These are phyloP conservation scores for Eimeria tenella DNA, from an alignment of 169 alveolate genomes.

Conservation along the genomic window DNA sequence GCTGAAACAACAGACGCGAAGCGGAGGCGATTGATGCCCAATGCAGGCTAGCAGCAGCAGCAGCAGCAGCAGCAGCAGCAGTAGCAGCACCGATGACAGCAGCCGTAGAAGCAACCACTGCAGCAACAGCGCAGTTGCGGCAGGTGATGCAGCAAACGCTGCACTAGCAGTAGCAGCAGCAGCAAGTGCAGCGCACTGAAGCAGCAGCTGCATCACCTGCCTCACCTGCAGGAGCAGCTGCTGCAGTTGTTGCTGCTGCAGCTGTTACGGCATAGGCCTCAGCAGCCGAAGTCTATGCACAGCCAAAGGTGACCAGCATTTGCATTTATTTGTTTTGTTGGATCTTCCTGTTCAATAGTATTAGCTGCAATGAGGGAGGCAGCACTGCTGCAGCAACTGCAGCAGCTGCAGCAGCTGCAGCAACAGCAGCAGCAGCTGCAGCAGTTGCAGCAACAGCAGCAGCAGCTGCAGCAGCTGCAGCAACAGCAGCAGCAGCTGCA, in stretches of 20 bases:
- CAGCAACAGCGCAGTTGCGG: background rate
- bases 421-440: background rate
- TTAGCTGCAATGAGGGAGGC: background rate
- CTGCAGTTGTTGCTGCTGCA: background rate
- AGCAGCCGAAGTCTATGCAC: background rate
- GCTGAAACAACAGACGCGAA: background rate
- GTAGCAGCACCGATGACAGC: background rate
- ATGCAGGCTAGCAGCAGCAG: conserved; percentile 17
- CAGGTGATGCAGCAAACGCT: background rate
- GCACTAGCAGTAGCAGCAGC: conserved; percentile 5
- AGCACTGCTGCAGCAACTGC: conserved; percentile 26
- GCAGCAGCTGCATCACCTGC: background rate
- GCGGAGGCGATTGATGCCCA: background rate
- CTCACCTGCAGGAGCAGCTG: background rate
- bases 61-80: conserved; percentile 16
- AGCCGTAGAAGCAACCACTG: background rate
- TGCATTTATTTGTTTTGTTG: no score
- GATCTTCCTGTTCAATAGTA: no score
- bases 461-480: background rate
- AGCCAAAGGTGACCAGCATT: no score
- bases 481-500: background rate
- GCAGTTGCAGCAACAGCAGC: background rate
- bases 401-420: background rate
- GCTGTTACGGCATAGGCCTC: background rate
- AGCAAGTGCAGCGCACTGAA: no score